Base-by-base conservation (phyloP, 1,284 basidiomycete species). In the Ustilago lituana region DNA sequence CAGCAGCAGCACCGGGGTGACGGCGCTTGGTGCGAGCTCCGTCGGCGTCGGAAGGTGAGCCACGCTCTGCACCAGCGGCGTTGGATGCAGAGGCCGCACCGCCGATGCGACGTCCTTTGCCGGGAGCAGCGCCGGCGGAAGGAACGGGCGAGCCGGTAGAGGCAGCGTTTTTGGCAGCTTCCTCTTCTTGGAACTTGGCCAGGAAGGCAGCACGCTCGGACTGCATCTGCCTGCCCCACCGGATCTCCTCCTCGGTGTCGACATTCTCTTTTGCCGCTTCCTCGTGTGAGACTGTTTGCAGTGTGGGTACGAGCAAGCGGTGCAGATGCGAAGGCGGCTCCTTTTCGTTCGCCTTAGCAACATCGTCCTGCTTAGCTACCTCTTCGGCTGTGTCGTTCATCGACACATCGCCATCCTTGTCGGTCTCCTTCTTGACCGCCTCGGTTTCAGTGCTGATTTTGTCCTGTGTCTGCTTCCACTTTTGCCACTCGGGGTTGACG, bases 161-260 rank as follows among this genome's bases (percentile, higher is more conserved):
- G 1, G 62, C 67, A 6, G 66, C 54, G 9, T 45, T 59, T 40
- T 75, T 75, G 49, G 64, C 71, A 19, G 63, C 71, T 35, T 79
- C 79, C 47, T 78, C 78, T 24, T 76, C 75, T 36, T 77, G 75
- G 43, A 80, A 76, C 22, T 74, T 70, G 19, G 75, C 59, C 4
- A 81, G 57, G 64, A 81, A 81, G 5, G 73, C 71, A 0, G 65
- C 57, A 1, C 79, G 68, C 50, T 78, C 74, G 1, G 67, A 65
- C 38, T 75, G 75, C 77, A 80, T 79, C 56, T 74, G 66, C 39
- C 72, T 70, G 5, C 78, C 79, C 77, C 76, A 81, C 15, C 49
- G 54, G 41, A 76, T 58, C 53, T 81, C 79, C 22, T 81, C 78
- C n/a, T 70, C 68, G 1, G 77, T 68, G 33, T 81, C 78, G 8